Base-by-base conservation (phyloP, 2,329 filamentous ascomycete species). In the Thielaviopsis cerberus region DNA sequence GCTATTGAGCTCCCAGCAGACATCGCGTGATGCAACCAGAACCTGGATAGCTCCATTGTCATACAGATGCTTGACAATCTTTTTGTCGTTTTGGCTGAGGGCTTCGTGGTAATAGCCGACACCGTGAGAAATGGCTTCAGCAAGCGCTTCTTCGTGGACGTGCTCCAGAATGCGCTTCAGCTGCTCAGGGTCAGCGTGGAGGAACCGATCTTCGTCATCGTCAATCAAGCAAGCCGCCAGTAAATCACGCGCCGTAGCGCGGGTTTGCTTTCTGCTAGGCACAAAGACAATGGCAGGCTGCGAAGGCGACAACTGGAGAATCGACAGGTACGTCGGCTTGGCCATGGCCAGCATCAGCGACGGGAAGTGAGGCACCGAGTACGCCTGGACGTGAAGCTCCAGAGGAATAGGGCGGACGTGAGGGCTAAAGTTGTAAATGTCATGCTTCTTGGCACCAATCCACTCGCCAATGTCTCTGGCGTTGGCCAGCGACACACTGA, bases 261-360 rank as follows among this genome's bases (percentile, higher is more conserved):
- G 83, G 8, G 88, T 88, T 71, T 98, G 92, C 72, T 97, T 98
- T 62, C 94, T 81, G 67, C 80, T 94, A 0, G 92, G 89, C 34
- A 97, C 88, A 64, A 97, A 98, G 8, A 96, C 76, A 65, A 98
- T 81, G 1, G 89, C 85, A 26, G 91, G 90, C 71, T 95, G 92
- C 62, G 94, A 84, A 0, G 88, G 75, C 6, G 92, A 94, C 68
- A 94, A 80, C 65, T 94, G 88, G 2, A 88, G 80, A 63, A 98
- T 87, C 1, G 91, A 86, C 61, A 88, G 76, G 69, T 96, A 97
- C 1, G 88, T 85, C 22, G 94, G 94, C 69, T 94, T 91, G 17
- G 90, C 88, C 92, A 98, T 98, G 15, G 92, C 90, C 64, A 98
- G 79, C 92, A 98, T 98, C 48, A 98, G 78, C 11, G 92, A 97